Base-by-base conservation (phyloP, 2,329 filamentous ascomycete species). In the Rugonectria rugulosa region DNA sequence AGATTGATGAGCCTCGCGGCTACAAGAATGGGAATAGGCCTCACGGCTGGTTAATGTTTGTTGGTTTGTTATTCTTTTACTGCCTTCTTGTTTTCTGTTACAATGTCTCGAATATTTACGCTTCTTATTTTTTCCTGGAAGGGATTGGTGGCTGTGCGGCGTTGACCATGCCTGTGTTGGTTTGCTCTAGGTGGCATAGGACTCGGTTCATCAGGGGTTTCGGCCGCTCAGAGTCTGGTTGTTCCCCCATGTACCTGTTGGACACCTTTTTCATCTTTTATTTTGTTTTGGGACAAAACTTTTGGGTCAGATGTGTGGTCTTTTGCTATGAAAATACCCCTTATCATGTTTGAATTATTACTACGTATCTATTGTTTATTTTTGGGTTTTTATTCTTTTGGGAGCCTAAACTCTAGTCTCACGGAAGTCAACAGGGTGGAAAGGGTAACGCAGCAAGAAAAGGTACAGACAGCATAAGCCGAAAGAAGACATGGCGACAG, bases 1-100 rank as follows among this genome's bases (percentile, higher is more conserved):
- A 68, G 65, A 68, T 65, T 68, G 63, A 65, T 53, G 57, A 56
- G 65, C 65, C 65, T 68, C 65, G 61, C 65, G 65, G 65, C 65
- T 68, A 59, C 57, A 68, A 68, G 65, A 40, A 68, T 65, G 65
- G n/a, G 62, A 65, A 68, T 57, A 59, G 59, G 65, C 65, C 65
- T 68, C 65, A 52, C 65, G 65, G 65, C 65, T 63, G 53, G 42
- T 57, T 57, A 50, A 57, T 54, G 45, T 54, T 59, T 66, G 56
- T 63, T 66, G 45, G 50, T 62, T 60, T 54, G 48, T 55, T 44
- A 27, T 29, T 43, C 19, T 46, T 40, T 57, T 47, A n/a, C n/a
- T n/a, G n/a, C n/a, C n/a, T 34, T 12, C 59, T 50, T 53, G 42
- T 49, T 56, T 41, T 26, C 49, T 57, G 24, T 27, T 40, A 27